Conservation (phyloP, 352 stramenopile genomes). For the Sclerospora graminicola region DNA sequence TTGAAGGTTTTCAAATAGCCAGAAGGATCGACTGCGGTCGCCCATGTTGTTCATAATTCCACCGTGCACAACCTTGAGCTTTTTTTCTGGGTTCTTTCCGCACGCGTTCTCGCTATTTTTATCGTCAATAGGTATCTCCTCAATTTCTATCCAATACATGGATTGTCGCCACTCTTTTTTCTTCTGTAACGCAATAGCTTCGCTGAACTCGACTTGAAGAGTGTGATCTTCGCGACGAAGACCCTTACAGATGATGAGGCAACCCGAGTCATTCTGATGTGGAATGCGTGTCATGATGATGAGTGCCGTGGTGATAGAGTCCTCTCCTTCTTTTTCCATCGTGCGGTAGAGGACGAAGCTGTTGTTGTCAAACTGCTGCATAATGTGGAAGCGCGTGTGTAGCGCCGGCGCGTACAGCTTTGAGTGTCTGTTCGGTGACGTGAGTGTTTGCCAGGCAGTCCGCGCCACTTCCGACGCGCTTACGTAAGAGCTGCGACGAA, state of each 20-base stretch:
- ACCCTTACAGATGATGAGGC: constrained; percentile 42
- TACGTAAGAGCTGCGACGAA: constrained; percentile 10
- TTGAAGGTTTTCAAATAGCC: constrained; percentile 44
- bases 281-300: constrained; percentile 47
- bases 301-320: constrained; percentile 45
- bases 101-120: constrained; percentile 10
- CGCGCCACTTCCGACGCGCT: constrained; percentile 18
- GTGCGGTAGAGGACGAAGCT: constrained; percentile 44
- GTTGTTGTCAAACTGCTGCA: constrained; percentile 43
- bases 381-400: constrained; percentile 45
- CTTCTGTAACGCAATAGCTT: constrained; percentile 34
- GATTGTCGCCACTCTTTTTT: constrained; percentile 46
- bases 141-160: constrained; percentile 54
- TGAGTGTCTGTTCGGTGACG: constrained; percentile 28
- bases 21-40: constrained; percentile 42
- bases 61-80: constrained; percentile 33
- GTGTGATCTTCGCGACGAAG: constrained; percentile 39
- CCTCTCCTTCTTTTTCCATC: constrained; percentile 48
- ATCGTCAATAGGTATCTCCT: constrained; percentile 15
- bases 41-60: constrained; percentile 56
- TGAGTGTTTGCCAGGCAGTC: constrained; percentile 38
- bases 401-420: constrained; percentile 41
- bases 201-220: constrained; percentile 33
- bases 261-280: constrained; percentile 23
- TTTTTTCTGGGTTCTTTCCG: constrained; percentile 7